phyloP scores from a whole-genome alignment of 2,329 filamentous ascomycete genomes.

The Exophiala sideris region DNA sequence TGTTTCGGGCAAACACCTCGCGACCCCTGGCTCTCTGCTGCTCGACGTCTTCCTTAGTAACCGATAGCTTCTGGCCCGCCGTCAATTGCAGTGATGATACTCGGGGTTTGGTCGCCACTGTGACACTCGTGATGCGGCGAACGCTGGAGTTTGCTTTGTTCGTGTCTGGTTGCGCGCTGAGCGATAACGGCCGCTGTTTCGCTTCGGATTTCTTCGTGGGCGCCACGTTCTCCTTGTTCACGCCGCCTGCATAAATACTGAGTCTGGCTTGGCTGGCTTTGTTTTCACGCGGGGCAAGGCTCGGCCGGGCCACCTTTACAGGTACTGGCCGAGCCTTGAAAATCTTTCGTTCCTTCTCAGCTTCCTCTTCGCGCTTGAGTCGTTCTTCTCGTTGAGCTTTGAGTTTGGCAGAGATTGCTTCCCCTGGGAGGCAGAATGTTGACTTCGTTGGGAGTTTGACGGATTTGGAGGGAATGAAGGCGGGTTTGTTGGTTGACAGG shows the following conservation, averaged over 20 bases:
- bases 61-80: slow-evolving; percentile 19
- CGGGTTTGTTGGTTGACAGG: slow-evolving; percentile 43
- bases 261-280: slow-evolving; percentile 45
- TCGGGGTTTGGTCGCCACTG: slow-evolving; percentile 11
- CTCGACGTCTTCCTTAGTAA: slow-evolving; percentile 23
- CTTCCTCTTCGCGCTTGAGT: slow-evolving; percentile 42
- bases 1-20: slow-evolving; percentile 30
- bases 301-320: slow-evolving; percentile 34
- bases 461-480: slow-evolving; percentile 51
- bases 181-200: slow-evolving; percentile 13
- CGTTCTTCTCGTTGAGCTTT: slow-evolving; percentile 51
- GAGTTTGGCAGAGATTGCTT: slow-evolving; percentile 52
- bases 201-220: slow-evolving; percentile 8
- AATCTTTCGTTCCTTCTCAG: slow-evolving; percentile 34
- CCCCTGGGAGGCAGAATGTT: slow-evolving; percentile 52
- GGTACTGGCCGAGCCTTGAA: slow-evolving; percentile 49
- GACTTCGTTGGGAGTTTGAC: slow-evolving; percentile 49
- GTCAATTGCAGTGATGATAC: slow-evolving; percentile 20
- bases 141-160: slow-evolving; percentile 19
- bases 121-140: slow-evolving; percentile 17
- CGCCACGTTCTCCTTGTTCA: slow-evolving; percentile 25
- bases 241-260: slow-evolving; percentile 29
- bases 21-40: slow-evolving; percentile 31
- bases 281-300: slow-evolving; percentile 41
- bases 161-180: slow-evolving; percentile 9